A percentile compares a stretch with the other conserved stretches of the same genome.
phyloP scores from a whole-genome alignment of 768 basidiomycete species.

The Sarcodon aspratus region DNA sequence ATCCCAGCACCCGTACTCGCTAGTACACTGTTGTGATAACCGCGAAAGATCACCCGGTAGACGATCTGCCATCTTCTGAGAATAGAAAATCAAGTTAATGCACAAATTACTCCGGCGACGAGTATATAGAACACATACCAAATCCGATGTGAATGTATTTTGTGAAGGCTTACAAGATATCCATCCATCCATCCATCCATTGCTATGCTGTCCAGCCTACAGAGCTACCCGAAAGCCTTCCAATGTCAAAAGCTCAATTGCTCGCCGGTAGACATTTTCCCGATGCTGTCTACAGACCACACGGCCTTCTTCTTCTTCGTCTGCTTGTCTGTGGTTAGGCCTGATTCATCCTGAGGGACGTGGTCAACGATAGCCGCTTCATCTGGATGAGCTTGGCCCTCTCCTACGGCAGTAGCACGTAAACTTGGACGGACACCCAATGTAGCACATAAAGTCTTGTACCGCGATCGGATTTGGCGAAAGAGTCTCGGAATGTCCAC shows the following conservation, averaged over 20 bases:
- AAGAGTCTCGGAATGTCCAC: constrained; percentile 70
- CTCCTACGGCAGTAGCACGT: constrained; percentile 9
- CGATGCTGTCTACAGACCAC: background rate
- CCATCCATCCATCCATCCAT: too few species aligned
- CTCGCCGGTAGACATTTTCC: background rate
- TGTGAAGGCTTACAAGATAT: too few species aligned
- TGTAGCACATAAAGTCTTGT: constrained; percentile 76
- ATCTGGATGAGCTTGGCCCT: constrained; percentile 1
- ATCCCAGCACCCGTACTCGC: too few species aligned
- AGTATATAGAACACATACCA: too few species aligned
- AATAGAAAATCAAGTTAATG: too few species aligned
- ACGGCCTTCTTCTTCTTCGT: background rate
- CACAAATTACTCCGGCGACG: too few species aligned
- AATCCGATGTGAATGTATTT: too few species aligned
- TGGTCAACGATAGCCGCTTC: constrained; percentile 3
- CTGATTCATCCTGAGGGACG: background rate
- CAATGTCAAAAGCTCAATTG: background rate
- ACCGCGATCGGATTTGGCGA: constrained; percentile 77
- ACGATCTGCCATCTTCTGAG: too few species aligned
- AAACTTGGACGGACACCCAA: constrained; percentile 54
- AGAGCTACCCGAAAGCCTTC: background rate
- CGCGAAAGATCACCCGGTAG: too few species aligned
- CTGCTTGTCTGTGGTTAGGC: too few species aligned
- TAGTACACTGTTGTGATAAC: too few species aligned
- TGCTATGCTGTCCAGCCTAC: too few species aligned